phyloP scores from a whole-genome alignment of 2,329 filamentous ascomycete species.

The Chrysoporthe austroafricana region DNA sequence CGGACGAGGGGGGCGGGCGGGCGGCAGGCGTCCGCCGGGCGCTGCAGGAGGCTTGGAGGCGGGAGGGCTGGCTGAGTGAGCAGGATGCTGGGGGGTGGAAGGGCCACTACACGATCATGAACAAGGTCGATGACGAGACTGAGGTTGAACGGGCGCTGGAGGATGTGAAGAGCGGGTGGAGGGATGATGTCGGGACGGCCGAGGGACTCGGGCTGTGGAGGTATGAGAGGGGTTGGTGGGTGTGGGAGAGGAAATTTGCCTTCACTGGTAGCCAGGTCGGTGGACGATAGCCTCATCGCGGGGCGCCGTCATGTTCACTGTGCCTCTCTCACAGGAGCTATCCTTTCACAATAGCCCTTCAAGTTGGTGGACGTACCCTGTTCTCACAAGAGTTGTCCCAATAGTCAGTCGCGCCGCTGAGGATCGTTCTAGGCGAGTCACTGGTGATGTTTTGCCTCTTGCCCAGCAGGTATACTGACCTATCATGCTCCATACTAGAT shows the following conservation, averaged over 20 bases:
- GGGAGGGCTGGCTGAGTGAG: constrained; percentile 6
- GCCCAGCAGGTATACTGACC: no score
- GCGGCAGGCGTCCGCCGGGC: neutral
- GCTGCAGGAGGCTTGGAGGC: constrained; percentile 12
- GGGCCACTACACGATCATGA: constrained; percentile 24
- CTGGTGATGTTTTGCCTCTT: no score
- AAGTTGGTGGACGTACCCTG: no score
- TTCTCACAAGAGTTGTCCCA: no score
- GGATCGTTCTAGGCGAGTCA: no score
- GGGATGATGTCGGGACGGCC: constrained; percentile 17
- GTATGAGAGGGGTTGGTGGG: constrained; percentile 23
- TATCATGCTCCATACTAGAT: no score
- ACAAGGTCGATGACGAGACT: constrained; percentile 16
- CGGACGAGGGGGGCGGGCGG: neutral
- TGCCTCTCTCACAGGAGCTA: neutral
- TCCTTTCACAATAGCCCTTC: no score
- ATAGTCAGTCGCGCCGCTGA: no score
- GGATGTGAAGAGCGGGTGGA: neutral
- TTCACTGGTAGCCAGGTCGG: constrained; percentile 3
- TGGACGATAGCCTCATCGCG: neutral
- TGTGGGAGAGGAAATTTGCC: constrained; percentile 16
- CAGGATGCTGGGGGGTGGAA: constrained; percentile 22
- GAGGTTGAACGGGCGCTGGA: constrained; percentile 17
- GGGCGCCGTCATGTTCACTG: neutral
- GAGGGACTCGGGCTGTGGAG: constrained; percentile 20